Percentiles rank a stretch among this genome's conserved stretches.
These are phyloP conservation scores for Lenwebbia sp. DNA, from an alignment of 345 rosid species.

Conservation along the genomic window DNA sequence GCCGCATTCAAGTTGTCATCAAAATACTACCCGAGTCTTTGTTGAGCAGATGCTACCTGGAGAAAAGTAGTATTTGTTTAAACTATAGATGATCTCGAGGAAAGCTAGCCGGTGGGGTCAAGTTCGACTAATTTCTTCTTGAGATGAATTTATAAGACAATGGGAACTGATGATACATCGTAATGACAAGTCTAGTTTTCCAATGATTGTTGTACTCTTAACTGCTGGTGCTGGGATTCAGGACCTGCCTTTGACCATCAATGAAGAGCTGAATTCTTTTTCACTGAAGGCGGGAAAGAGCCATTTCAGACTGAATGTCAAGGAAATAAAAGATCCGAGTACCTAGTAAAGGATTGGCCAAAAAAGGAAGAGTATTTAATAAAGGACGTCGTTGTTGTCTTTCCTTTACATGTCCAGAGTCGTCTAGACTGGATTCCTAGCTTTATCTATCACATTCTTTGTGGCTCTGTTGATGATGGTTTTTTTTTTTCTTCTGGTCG, in stretches of 20 bases:
- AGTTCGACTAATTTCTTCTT: neutral
- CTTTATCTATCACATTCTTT: neutral
- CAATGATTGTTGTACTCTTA: neutral
- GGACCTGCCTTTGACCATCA: neutral
- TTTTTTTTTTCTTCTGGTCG: neutral
- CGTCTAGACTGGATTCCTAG: neutral
- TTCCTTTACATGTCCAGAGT: neutral
- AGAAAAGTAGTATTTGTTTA: neutral
- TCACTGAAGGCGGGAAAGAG: neutral
- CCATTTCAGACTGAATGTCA: neutral
- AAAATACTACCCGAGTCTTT: conserved; percentile 61
- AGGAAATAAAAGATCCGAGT: neutral
- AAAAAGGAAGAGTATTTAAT: neutral
- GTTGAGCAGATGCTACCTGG: conserved; percentile 21
- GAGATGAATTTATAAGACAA: neutral
- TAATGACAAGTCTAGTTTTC: neutral
- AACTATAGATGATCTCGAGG: neutral
- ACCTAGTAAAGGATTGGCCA: neutral
- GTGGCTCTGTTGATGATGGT: neutral
- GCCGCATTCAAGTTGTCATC: conserved; percentile 47
- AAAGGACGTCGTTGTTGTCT: neutral
- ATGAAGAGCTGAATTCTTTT: neutral
- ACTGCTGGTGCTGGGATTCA: neutral
- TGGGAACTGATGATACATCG: neutral
- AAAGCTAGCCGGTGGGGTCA: neutral